Conservation (phyloP, 176 grass and related monocot genomes). For the Aegilops longissima region DNA sequence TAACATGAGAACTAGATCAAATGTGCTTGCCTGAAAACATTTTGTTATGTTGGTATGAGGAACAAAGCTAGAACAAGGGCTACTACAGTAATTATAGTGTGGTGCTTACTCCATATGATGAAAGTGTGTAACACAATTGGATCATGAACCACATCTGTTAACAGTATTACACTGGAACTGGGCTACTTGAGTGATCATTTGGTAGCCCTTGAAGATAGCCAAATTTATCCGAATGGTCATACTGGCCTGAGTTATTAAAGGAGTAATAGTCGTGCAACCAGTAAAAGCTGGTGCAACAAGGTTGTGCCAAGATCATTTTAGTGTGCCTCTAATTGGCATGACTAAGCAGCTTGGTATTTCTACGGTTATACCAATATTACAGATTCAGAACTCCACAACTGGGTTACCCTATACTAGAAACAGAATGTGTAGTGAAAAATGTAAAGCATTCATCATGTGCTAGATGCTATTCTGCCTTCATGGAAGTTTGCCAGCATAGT, state of each 20-base stretch:
- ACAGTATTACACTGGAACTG: not conserved
- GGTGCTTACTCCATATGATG: not conserved
- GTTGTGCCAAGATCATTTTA: not conserved
- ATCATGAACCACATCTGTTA: not conserved
- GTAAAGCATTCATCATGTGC: not conserved
- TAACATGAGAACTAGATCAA: conserved; percentile 28
- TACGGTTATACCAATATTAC: not conserved
- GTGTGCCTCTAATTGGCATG: not conserved
- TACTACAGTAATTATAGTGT: not conserved
- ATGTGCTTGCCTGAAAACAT: not conserved
- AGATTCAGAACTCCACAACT: not conserved
- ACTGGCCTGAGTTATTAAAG: not conserved
- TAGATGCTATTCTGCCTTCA: not conserved
- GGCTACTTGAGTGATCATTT: conserved; percentile 20
- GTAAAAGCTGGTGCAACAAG: not conserved
- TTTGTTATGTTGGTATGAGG: not conserved
- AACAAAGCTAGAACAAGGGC: not conserved
- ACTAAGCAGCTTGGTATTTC: not conserved
- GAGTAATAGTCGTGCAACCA: not conserved
- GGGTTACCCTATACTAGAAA: not conserved
- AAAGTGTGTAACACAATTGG: not conserved
- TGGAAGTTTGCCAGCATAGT: not conserved
- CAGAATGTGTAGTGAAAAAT: not conserved
- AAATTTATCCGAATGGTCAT: not conserved
- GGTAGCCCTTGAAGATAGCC: not conserved